Evolutionary conservation across 225 moss, liverwort and hornwort genomes (phyloP), one percentile per base, ranked within the genome.

Genomic region (Anthoceros angustus): DNA sequence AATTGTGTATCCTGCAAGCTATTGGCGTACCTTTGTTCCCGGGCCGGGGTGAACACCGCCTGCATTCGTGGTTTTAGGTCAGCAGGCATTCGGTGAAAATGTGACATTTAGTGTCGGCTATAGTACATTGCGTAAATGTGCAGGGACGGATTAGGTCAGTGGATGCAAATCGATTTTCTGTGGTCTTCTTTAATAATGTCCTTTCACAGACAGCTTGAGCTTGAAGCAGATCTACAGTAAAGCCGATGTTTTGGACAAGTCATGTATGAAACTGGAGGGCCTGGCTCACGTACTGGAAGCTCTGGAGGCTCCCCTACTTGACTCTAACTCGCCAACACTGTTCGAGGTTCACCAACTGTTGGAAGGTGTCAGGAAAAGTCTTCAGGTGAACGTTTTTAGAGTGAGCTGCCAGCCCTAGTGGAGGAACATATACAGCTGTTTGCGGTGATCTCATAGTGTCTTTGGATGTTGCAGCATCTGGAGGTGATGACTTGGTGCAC

Each of bases 401-500:
- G 32, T 32, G 32, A 32, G 32, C 32, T 32, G 32, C 32, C 32
- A 32, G 32, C 32, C 32, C 32, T 32, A 32, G 32, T 32, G 32
- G 32, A 32, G 32, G 32, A 32, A 32, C n/a, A n/a, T n/a, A n/a
- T 32, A 32, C 32, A 32, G 1, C 32, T 32, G 32, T 0, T 12
- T 12, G 12, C 14, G 55, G 23, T 7, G 55, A 55, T 8, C 55
- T 55, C 16, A 55, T 23, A 18, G 18, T 55, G 8, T 55, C 23
- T 18, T 20, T 9, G 55, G 0, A 65, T 12, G 61, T 48, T 71
- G 80, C 86, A 98, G 91, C 95, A 98, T 75, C 70, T 89, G 81
- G 91, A 98, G 79, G 87, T 98, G 66, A 98, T 98, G 85, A 70
- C 87, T 43, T 98, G 95, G 95, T 98, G 91, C 74, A 82, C 85